Base-by-base conservation (phyloP, 2,329 filamentous ascomycete genomes). In the Diplodia corticola region DNA sequence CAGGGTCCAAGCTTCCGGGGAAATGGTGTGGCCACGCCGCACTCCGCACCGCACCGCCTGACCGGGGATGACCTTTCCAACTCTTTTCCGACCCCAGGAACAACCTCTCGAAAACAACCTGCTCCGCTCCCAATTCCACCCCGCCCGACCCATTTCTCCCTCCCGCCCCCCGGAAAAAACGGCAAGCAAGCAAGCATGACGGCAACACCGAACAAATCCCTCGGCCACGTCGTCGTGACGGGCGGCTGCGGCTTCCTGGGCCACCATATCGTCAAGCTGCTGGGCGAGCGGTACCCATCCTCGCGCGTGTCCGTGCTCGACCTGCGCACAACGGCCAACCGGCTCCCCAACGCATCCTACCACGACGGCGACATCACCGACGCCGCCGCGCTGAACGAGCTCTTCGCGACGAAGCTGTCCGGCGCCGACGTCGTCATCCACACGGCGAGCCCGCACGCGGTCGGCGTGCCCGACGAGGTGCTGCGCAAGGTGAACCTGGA, bases 161-260 rank as follows among this genome's bases (percentile, higher is more conserved):
- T 4, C 3, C 28, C 28, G 28, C 28, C 12, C 26, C 30, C 28
- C 26, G 17, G 44, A 24, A 20, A 28, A 17, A 30, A 10, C 5
- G 4, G 17, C 1, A 26, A 40, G 12, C 10, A 10, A 3, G 12
- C 30, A 35, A 35, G 10, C 5, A 53, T 53, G 55, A 35, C 64
- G 55, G 30, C 28, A 12, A 7, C 50, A 22, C 28, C 9, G n/a
- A 46, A 63, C 6, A 64, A 64, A 44, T 77, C 78, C 2, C 75
- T 83, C 40, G 81, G 81, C 53, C 79, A 81, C 68, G 80, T 82
- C 61, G 72, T 83, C 20, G 79, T 85, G 28, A 78, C 82, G 30
- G 83, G 83, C 63, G 83, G 83, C 57, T 82, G 81, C 67, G 83
- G 83, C 24, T 84, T 85, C 69, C 74, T 85, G 5, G 83, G 83